Percentiles rank a stretch among this genome's conserved stretches.
phyloP scores from a whole-genome alignment of 2,329 filamentous ascomycete genomes.

The Fusarium sulawesiense region DNA sequence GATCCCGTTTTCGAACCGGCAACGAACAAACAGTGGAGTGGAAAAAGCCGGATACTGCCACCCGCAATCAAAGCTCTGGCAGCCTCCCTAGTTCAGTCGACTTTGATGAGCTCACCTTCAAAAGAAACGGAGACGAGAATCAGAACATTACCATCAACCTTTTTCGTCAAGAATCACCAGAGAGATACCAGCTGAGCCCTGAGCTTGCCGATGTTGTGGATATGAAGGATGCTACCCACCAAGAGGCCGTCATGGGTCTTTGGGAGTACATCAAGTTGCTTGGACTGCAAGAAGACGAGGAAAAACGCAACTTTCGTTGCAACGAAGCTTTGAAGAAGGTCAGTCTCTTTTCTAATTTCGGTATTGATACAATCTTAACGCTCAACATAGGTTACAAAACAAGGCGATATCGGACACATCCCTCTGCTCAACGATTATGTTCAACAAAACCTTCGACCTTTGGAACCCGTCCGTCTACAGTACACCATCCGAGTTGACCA shows the following conservation, averaged over 20 bases:
- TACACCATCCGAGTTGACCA: slow-evolving; percentile 96
- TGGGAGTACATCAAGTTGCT: slow-evolving; percentile 95
- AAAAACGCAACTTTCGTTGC: slow-evolving; percentile 91
- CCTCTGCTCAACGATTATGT: slow-evolving; percentile 86
- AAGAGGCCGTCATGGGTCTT: slow-evolving; percentile 88
- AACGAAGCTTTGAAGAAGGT: slow-evolving; percentile 85
- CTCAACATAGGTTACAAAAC: slow-evolving; percentile 71
- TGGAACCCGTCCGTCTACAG: slow-evolving; percentile 83
- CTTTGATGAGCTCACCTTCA: slow-evolving; percentile 92
- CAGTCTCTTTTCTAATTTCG: slow-evolving; percentile 46
- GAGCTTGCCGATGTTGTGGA: slow-evolving; percentile 87
- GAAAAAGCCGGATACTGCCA: slow-evolving; percentile 78
- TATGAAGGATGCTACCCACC: slow-evolving; percentile 85
- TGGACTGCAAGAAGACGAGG: slow-evolving; percentile 91
- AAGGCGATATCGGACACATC: slow-evolving; percentile 83
- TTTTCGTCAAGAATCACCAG: slow-evolving; percentile 83
- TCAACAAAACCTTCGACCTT: slow-evolving; percentile 78
- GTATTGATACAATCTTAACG: slow-evolving; percentile 41
- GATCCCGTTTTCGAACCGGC: slow-evolving; percentile 66
- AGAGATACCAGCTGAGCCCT: slow-evolving; percentile 83
- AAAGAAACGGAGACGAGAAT: slow-evolving; percentile 92
- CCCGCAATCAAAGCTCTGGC: slow-evolving; percentile 58
- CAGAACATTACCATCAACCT: slow-evolving; percentile 91
- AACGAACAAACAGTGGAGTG: slow-evolving; percentile 77
- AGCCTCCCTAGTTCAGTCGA: slow-evolving; percentile 71